Base-by-base conservation (phyloP, 2,329 filamentous ascomycete genomes). In the Pseudonectria buxi region DNA sequence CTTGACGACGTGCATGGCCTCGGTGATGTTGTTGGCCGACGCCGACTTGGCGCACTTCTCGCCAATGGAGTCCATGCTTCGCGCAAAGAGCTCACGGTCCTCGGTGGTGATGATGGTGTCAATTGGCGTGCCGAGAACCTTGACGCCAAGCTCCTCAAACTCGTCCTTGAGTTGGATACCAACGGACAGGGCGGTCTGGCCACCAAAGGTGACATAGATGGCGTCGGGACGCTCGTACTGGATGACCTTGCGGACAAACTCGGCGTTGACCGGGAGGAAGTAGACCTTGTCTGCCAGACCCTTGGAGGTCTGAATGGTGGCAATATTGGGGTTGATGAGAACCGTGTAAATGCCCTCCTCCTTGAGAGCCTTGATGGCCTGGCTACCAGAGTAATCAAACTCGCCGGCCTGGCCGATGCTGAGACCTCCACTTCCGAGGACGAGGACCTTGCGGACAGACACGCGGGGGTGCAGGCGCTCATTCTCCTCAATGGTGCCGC, bases 81-180 rank as follows among this genome's bases (percentile, higher is more conserved):
- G 83, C 35, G 92, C 92, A 55, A 98, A 98, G 28, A 96, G 76
- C 67, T 98, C 92, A 61, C 92, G 85, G 56, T 98, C 92, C 64
- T 98, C 92, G 1, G 92, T 98, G 14, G 90, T 96, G 65, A 96
- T 95, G 65, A 98, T 95, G 31, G 92, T 96, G 28, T 95, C 85
- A 44, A 98, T 96, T 10, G 90, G 89, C 6, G 92, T 98, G 62
- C 92, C 92, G 12, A 98, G 75, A 28, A 98, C 90, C 66, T 88
- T 83, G 53, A 98, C 90, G 29, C 92, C 92, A 5, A 96, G 83
- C 33, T 69, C 73, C 61, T 94, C 87, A 46, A 98, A 95, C 63
- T 96, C 92, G 58, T 96, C 89, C 69, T 94, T 95, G 55, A 96
- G 81, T 65, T 95, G 83, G 41, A 96, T 96, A 64, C 92, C 92